Evolutionary conservation across 2,329 filamentous ascomycete species (phyloP).

Genomic region (Cordyceps militaris): DNA sequence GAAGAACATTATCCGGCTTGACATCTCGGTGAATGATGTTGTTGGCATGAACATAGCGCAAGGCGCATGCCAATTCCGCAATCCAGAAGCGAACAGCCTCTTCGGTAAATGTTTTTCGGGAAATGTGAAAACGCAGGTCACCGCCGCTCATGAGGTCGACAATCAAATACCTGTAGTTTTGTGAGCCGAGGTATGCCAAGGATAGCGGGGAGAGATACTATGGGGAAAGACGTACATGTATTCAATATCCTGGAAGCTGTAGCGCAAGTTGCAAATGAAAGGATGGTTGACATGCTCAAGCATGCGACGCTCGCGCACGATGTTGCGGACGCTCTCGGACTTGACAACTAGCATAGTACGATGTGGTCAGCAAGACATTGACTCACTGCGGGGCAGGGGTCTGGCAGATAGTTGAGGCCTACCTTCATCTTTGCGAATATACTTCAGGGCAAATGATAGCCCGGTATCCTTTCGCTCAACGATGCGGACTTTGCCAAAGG

Average conservation of each 20-base stretch:
- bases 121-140: conserved; percentile 95
- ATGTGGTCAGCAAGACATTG: conserved; percentile 18
- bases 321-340: conserved; percentile 96
- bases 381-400: background rate
- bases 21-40: conserved; percentile 87
- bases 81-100: conserved; percentile 97
- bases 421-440: conserved; percentile 99
- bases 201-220: background rate
- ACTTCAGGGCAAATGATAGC: conserved; percentile 92
- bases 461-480: conserved; percentile 95
- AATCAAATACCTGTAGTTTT: conserved; percentile 71
- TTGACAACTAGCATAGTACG: conserved; percentile 64
- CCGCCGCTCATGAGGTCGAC: conserved; percentile 98
- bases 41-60: conserved; percentile 79
- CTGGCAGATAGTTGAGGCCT: conserved; percentile 21
- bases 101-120: conserved; percentile 94
- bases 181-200: background rate
- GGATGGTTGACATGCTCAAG: conserved; percentile 96
- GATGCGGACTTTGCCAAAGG: conserved; percentile 97
- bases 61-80: conserved; percentile 82
- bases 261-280: conserved; percentile 96
- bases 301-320: conserved; percentile 95
- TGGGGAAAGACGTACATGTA: conserved; percentile 65
- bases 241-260: conserved; percentile 98
- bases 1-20: conserved; percentile 84